phyloP scores from a whole-genome alignment of 192 early-diverging fungal genomes.

The Coemansia sp. region DNA sequence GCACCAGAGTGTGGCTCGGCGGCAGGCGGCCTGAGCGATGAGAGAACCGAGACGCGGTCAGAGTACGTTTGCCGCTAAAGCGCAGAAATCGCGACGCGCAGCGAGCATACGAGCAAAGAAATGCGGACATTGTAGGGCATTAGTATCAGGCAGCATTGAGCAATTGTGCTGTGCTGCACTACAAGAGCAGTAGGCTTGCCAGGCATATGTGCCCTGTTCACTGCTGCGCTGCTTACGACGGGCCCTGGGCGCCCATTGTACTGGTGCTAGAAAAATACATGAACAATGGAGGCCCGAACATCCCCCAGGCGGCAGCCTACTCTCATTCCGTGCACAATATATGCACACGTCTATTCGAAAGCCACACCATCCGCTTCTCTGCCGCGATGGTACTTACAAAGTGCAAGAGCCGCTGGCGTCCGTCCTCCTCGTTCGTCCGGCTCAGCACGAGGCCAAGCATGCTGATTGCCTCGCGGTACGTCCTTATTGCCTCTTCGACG shows the following conservation, averaged over 20 bases:
- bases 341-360: neutral
- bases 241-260: slow-evolving; percentile 5
- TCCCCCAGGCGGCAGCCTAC: neutral
- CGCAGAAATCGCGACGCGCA: neutral
- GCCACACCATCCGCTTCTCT: neutral
- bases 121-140: too few relatives aligned
- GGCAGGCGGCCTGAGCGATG: slow-evolving; percentile 29
- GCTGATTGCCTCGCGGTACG: slow-evolving; percentile 60
- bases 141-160: too few relatives aligned
- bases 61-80: slow-evolving; percentile 57
- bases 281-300: neutral
- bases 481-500: slow-evolving; percentile 54
- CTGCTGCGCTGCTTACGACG: too few relatives aligned
- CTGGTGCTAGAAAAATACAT: neutral
- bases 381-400: slow-evolving; percentile 45
- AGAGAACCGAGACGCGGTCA: slow-evolving; percentile 53
- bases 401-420: slow-evolving; percentile 55
- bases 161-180: neutral
- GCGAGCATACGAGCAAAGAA: neutral
- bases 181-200: neutral
- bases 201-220: neutral
- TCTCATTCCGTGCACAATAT: neutral
- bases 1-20: neutral
- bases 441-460: slow-evolving; percentile 57
- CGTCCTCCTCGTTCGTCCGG: slow-evolving; percentile 54